Percentiles rank a stretch among this genome's conserved stretches.
phyloP scores from a whole-genome alignment of 805 yeast species.

The Starmera pachycereana region DNA sequence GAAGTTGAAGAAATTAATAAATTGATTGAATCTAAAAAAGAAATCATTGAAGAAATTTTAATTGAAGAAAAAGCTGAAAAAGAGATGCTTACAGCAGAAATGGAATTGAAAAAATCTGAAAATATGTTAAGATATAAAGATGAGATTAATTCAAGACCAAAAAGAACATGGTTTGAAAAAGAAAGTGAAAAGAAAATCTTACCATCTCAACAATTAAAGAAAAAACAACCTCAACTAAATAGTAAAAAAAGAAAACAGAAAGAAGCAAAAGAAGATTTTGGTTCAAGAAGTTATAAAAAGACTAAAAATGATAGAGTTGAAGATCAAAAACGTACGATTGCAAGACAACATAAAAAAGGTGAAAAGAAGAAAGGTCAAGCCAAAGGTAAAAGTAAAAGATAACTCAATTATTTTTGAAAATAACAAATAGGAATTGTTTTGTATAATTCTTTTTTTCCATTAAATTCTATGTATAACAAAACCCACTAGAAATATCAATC shows the following conservation, averaged over 20 bases:
- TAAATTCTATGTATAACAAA: conserved; percentile 20
- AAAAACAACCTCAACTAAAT: conserved; percentile 35
- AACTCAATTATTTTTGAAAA: too few relatives aligned
- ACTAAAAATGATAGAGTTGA: conserved; percentile 60
- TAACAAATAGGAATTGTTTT: too few relatives aligned
- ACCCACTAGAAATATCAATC: conserved; percentile 14
- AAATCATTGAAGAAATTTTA: conserved; percentile 62
- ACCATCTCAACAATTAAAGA: conserved; percentile 21
- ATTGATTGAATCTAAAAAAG: conserved; percentile 48
- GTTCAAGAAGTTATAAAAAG: conserved; percentile 59
- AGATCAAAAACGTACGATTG: conserved; percentile 34
- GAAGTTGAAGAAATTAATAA: conserved; percentile 63
- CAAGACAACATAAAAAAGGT: conserved; percentile 20
- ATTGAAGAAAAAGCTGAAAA: conserved; percentile 86
- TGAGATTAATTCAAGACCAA: conserved; percentile 85
- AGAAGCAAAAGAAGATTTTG: conserved; percentile 48
- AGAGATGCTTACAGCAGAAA: conserved; percentile 79
- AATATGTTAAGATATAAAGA: conserved; percentile 69
- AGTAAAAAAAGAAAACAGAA: conserved; percentile 63
- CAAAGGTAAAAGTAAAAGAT: conserved; percentile 15
- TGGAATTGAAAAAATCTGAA: conserved; percentile 79
- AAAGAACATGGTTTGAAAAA: conserved; percentile 91
- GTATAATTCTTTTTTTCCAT: too few relatives aligned
- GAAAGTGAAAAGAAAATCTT: conserved; percentile 29
- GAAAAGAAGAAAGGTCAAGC: conserved; percentile 19